Evolutionary conservation across 805 yeast genomes (phyloP).

Genomic region (Lachancea quebecensis): DNA sequence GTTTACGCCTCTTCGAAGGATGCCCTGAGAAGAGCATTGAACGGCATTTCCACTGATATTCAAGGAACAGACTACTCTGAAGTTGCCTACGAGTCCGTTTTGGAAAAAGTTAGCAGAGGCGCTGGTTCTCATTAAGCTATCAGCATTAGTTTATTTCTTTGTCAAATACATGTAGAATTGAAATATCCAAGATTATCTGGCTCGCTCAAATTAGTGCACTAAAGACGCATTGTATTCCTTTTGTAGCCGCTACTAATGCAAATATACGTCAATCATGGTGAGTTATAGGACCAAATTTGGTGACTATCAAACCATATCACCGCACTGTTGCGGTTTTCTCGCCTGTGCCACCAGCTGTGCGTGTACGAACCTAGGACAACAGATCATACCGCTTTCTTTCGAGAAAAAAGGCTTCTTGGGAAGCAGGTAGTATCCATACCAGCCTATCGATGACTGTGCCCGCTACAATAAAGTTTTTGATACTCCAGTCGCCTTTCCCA

Average conservation of each 20-base stretch:
- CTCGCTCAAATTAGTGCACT: neutral
- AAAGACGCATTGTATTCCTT: neutral
- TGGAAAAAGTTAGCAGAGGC: constrained; percentile 82
- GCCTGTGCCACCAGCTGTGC: no score
- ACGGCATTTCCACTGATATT: constrained; percentile 88
- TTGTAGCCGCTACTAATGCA: neutral
- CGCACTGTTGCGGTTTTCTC: no score
- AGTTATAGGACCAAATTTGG: neutral
- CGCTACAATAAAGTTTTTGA: constrained; percentile 38
- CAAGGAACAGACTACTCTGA: constrained; percentile 98
- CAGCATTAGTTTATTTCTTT: neutral
- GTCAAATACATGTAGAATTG: neutral
- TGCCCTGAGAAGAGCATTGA: constrained; percentile 93
- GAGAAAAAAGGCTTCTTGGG: constrained; percentile 33
- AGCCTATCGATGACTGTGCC: constrained; percentile 46
- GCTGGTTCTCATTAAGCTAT: constrained; percentile 50
- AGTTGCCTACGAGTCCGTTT: constrained; percentile 88
- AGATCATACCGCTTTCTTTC: constrained; percentile 13
- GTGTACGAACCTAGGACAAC: no score
- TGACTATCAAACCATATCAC: neutral
- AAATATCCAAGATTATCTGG: neutral
- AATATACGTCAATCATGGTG: neutral
- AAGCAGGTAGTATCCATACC: constrained; percentile 37
- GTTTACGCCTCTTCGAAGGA: constrained; percentile 97
- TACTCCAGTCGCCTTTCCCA: constrained; percentile 40